Evolutionary conservation across 2,329 filamentous ascomycete genomes (phyloP).

Genomic region (Dryadomyces sulphureus): DNA sequence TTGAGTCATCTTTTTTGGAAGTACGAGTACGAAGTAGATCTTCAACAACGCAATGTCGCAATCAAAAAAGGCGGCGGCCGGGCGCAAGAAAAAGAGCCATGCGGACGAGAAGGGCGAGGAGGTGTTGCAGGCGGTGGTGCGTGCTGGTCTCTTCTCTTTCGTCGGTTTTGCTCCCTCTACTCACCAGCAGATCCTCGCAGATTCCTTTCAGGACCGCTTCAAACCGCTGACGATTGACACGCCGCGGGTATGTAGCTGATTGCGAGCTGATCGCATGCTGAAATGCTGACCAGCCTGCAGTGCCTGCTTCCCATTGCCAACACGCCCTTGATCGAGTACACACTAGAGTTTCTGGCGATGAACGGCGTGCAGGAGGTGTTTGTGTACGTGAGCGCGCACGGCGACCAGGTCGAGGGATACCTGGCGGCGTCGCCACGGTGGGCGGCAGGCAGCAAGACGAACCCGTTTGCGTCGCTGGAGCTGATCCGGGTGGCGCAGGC

Average conservation of each 20-base stretch:
- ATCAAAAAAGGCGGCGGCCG: conserved; percentile 8
- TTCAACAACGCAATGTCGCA: conserved; percentile 24
- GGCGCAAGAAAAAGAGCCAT: conserved; percentile 30
- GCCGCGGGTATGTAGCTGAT: conserved; percentile 42
- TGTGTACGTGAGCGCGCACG: conserved; percentile 80
- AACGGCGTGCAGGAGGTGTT: conserved; percentile 91
- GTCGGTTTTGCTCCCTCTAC: neutral
- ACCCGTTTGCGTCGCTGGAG: conserved; percentile 63
- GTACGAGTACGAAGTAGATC: no score
- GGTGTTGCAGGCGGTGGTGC: conserved; percentile 40
- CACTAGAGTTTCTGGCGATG: conserved; percentile 87
- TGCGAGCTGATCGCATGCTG: conserved; percentile 24
- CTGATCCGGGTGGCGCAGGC: conserved; percentile 76
- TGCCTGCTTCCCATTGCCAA: conserved; percentile 90
- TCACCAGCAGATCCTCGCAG: conserved; percentile 57
- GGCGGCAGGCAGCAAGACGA: conserved; percentile 40
- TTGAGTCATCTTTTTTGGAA: neutral
- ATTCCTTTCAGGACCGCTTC: conserved; percentile 89
- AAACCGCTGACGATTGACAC: conserved; percentile 76
- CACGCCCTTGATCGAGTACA: conserved; percentile 92
- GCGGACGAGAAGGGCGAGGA: conserved; percentile 42
- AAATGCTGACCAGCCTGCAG: conserved; percentile 31
- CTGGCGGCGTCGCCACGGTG: conserved; percentile 60
- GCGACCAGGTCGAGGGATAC: conserved; percentile 75
- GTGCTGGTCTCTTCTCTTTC: conserved; percentile 13